Percentiles rank a stretch among this genome's conserved stretches.
Conservation (phyloP, 495 filamentous ascomycete species). For the Bathelium albidoporum region DNA sequence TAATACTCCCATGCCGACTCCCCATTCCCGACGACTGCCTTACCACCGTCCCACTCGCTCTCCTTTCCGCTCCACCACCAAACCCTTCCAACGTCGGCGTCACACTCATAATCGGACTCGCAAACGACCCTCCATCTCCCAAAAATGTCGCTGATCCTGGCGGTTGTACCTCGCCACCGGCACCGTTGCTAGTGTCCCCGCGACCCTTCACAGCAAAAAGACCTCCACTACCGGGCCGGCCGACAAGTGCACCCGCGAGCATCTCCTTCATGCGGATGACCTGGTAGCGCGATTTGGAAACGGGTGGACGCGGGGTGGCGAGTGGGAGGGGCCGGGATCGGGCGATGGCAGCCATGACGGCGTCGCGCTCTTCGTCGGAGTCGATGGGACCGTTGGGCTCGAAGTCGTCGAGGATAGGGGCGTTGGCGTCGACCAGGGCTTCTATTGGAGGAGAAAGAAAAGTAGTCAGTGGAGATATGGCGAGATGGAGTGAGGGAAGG, state of each 20-base stretch:
- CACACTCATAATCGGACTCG: neutral
- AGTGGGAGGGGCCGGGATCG: conserved; percentile 67
- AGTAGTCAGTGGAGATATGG: too few relatives aligned
- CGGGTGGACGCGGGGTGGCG: conserved; percentile 52
- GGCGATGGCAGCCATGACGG: conserved; percentile 74
- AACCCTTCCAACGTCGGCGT: neutral
- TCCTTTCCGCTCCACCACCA: neutral
- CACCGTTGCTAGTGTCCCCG: neutral
- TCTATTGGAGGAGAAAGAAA: conserved; percentile 39
- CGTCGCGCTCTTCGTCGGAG: conserved; percentile 82
- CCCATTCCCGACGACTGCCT: neutral
- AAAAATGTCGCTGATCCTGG: neutral
- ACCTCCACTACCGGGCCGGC: conserved; percentile 15
- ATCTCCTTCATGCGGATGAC: conserved; percentile 82
- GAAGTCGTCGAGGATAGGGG: conserved; percentile 76
- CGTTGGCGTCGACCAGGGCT: conserved; percentile 86
- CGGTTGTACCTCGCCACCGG: neutral
- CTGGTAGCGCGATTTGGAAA: conserved; percentile 63
- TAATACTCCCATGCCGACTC: neutral
- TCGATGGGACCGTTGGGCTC: conserved; percentile 65
- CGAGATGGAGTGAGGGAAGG: too few relatives aligned
- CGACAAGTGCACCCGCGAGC: conserved; percentile 60
- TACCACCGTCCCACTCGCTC: neutral
- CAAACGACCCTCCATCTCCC: neutral
- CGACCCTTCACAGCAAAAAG: conserved; percentile 15